Evolutionary conservation across 2,329 filamentous ascomycete species (phyloP).

Genomic region (Diaporthe australafricana): DNA sequence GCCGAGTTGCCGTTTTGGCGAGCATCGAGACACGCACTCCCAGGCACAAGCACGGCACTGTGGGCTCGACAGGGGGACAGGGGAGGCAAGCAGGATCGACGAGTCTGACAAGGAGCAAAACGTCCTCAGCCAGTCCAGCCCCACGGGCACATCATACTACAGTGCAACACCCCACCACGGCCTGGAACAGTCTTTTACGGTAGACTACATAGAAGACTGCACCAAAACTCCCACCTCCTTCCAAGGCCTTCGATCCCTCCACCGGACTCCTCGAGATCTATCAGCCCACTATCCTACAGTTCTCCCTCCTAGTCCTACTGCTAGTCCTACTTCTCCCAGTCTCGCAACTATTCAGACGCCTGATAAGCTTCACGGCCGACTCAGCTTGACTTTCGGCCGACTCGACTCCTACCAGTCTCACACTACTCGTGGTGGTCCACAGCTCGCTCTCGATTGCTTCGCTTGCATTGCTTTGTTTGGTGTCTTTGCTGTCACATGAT

Average conservation of each 20-base stretch:
- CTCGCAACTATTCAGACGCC: background rate
- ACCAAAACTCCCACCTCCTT: conserved; percentile 9
- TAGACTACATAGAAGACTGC: conserved; percentile 19
- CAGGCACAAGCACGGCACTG: background rate
- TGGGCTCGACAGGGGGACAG: conserved; percentile 18
- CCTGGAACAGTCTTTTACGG: conserved; percentile 29
- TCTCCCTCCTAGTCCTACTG: background rate
- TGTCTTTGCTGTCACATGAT: background rate
- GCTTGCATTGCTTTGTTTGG: background rate
- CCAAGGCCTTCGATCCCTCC: conserved; percentile 24
- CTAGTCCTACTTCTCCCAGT: background rate
- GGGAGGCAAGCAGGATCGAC: conserved; percentile 24
- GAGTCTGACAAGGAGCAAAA: conserved; percentile 30
- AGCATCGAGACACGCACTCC: background rate
- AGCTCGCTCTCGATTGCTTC: background rate
- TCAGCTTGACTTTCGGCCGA: conserved; percentile 10
- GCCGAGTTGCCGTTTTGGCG: background rate
- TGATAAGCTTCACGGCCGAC: conserved; percentile 9
- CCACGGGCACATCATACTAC: conserved; percentile 32
- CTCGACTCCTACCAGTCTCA: background rate
- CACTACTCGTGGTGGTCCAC: too few species aligned
- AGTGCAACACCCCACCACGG: conserved; percentile 28
- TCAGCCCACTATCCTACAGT: background rate
- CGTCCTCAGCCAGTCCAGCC: conserved; percentile 28
- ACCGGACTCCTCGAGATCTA: background rate